Conservation (phyloP, 805 yeast genomes). For the Zygosaccharomyces pseudorouxii region DNA sequence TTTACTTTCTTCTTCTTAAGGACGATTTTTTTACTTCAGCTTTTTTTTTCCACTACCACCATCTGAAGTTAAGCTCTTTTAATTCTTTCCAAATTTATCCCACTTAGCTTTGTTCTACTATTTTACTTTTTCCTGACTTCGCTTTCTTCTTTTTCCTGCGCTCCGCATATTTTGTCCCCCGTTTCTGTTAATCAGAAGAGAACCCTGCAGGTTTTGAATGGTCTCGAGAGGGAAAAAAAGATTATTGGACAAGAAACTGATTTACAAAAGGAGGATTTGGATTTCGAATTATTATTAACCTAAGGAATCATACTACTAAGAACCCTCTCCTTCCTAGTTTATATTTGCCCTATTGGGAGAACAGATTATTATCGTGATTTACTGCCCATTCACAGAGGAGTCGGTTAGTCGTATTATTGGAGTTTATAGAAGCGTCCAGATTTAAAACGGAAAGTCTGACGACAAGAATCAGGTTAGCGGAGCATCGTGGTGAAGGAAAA, state of each 20-base stretch:
- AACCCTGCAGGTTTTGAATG: neutral
- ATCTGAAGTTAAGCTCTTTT: neutral
- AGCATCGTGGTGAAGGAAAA: neutral
- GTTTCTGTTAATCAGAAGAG: neutral
- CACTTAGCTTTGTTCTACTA: neutral
- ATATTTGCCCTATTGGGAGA: neutral
- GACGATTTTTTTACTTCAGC: neutral
- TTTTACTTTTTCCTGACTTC: neutral
- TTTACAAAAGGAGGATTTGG: neutral
- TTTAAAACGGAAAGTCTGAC: neutral
- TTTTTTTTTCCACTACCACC: neutral
- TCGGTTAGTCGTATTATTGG: neutral
- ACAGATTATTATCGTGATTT: neutral
- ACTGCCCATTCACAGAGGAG: neutral
- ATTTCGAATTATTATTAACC: neutral
- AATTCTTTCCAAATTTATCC: neutral
- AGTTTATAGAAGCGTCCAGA: neutral
- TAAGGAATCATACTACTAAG: neutral
- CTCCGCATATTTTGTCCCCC: neutral
- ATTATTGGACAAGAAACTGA: neutral
- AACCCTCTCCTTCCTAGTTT: no score
- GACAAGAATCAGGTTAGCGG: constrained; percentile 1
- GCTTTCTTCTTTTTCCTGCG: neutral
- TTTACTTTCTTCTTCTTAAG: neutral
- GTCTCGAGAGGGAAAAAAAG: neutral